Conservation (phyloP, 176 grass and related monocot species). For the Oryza brachyantha region DNA sequence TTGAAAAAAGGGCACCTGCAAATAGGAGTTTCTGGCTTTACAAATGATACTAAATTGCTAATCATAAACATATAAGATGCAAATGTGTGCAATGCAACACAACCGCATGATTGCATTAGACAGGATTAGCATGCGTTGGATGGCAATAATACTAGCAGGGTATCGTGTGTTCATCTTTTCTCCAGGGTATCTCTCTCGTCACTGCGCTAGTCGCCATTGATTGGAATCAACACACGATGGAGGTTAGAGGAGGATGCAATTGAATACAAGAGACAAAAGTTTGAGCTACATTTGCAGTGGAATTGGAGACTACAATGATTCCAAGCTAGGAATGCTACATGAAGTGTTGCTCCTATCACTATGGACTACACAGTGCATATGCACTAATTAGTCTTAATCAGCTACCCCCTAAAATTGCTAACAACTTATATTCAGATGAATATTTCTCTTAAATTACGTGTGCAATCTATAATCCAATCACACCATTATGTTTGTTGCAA, state of each 20-base stretch:
- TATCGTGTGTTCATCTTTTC: not conserved
- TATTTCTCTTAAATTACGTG: too few relatives aligned
- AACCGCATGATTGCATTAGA: constrained; percentile 33
- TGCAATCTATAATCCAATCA: too few relatives aligned
- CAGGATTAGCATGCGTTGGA: constrained; percentile 43
- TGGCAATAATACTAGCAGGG: constrained; percentile 4
- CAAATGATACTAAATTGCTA: not conserved
- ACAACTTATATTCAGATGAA: too few relatives aligned
- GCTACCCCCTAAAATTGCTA: too few relatives aligned
- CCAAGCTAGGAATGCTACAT: constrained; percentile 16
- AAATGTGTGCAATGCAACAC: not conserved
- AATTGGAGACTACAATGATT: constrained; percentile 34
- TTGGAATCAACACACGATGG: constrained; percentile 39
- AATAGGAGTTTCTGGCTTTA: too few relatives aligned
- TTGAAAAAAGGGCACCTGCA: too few relatives aligned
- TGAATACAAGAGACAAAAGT: constrained; percentile 46
- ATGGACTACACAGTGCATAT: too few relatives aligned
- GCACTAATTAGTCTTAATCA: too few relatives aligned
- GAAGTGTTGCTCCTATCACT: not conserved
- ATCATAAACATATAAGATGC: not conserved
- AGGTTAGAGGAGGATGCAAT: constrained; percentile 17
- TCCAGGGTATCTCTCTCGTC: not conserved
- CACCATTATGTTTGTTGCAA: too few relatives aligned
- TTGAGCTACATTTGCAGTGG: constrained; percentile 29
- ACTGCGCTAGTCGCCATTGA: constrained; percentile 2